Conservation (phyloP, 163 green algal genomes). For the Scenedesmus sp. region DNA sequence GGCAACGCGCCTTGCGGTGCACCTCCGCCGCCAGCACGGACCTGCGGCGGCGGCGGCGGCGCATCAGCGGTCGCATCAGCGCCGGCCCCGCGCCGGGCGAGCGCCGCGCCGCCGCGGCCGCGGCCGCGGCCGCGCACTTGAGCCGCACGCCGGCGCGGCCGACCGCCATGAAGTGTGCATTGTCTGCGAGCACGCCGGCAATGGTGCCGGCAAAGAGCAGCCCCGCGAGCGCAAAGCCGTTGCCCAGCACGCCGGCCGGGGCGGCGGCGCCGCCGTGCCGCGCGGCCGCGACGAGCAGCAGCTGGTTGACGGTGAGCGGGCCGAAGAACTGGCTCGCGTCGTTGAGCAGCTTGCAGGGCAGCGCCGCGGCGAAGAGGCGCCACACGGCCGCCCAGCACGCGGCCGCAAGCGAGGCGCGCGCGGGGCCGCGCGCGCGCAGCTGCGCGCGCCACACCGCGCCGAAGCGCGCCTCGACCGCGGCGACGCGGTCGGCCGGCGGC, state of each 20-base stretch:
- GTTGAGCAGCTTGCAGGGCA: slow-evolving; percentile 64
- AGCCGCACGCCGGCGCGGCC: slow-evolving; percentile 76
- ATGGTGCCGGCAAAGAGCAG: slow-evolving; percentile 69
- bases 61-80: too few relatives aligned
- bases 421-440: background rate
- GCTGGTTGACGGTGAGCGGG: slow-evolving; percentile 76
- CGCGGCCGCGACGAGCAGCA: slow-evolving; percentile 58
- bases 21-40: slow-evolving; percentile 69
- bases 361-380: slow-evolving; percentile 33
- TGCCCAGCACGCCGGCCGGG: slow-evolving; percentile 25
- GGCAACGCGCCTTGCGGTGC: slow-evolving; percentile 53
- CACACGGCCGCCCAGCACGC: slow-evolving; percentile 39
- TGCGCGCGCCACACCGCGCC: slow-evolving; percentile 41
- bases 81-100: too few relatives aligned
- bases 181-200: slow-evolving; percentile 70
- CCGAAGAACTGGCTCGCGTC: slow-evolving; percentile 80
- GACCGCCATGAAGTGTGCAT: slow-evolving; percentile 80
- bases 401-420: slow-evolving; percentile 21
- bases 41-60: too few relatives aligned
- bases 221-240: slow-evolving; percentile 58
- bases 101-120: too few relatives aligned
- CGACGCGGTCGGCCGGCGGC: slow-evolving; percentile 57
- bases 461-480: slow-evolving; percentile 50
- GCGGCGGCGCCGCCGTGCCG: background rate
- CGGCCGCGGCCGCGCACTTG: too few relatives aligned